Base-by-base conservation (phyloP, 805 yeast species). In the Kazachstania bromeliacearum region DNA sequence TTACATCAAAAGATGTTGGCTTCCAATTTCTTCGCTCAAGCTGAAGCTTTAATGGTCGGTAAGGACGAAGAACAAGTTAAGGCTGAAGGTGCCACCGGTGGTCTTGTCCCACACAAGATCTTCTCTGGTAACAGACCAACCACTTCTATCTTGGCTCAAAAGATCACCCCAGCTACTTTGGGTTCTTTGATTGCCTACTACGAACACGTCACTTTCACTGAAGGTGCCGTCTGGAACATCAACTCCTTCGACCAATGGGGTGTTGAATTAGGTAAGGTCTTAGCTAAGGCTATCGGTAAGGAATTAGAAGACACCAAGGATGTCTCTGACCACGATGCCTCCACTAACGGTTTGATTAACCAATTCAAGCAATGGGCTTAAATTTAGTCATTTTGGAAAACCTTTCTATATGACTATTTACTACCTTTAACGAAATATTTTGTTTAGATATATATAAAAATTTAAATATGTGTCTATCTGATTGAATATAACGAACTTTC, bases 201-300 rank as follows among this genome's bases (percentile, higher is more conserved):
- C 71, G 98, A 92, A 70, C 96, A 87, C 62, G 75, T 85, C 42
- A 89, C 97, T 28, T 92, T 92, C 68, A 88, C 88, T 41, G 98
- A 92, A 70, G 98, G 98, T 68, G 98, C 98, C 40, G 68, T 92
- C 57, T 89, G 98, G 98, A 92, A 94, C 76, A 88, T 92, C 71
- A 92, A 92, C 79, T 89, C 97, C 14, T 92, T 85, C 61, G 98
- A 92, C 71, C 98, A 92, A 73, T 92, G 97, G 95, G 98, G 98
- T 67, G 98, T 92, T 56, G 98, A 92, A 71, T 82, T 92, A 54
- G 98, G 98, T 63, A 92, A 92, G 71, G 94, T 82, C 36, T 77
- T 92, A 60, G 98, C 98, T 59, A 92, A 92, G 79, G 92, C 74
- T 41, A 89, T 92, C 57, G 89, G 94, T 54, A 74, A 74, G 53